Conservation (phyloP, 2,329 filamentous ascomycete genomes). For the Domatiomyces catenatus region DNA sequence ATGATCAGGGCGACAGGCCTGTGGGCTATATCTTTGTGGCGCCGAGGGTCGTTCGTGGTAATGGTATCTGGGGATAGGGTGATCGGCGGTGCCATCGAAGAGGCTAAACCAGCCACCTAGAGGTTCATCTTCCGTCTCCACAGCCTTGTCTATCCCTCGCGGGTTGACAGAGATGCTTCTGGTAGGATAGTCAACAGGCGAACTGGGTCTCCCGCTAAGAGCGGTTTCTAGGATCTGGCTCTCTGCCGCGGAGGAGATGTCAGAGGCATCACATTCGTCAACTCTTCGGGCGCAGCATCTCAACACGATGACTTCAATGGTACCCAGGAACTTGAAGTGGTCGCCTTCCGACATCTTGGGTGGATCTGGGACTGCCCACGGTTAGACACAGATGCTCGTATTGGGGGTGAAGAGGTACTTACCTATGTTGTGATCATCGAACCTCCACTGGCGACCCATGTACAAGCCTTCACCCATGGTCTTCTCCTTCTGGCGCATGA, state of each 20-base stretch:
- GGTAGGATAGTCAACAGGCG: neutral
- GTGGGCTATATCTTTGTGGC: constrained; percentile 1
- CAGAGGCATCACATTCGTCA: constrained; percentile 3
- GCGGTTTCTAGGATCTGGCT: constrained; percentile 7
- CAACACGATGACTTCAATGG: constrained; percentile 20
- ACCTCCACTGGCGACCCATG: constrained; percentile 38
- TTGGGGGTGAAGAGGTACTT: constrained; percentile 7
- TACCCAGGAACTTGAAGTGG: constrained; percentile 19
- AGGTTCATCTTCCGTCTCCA: neutral
- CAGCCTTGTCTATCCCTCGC: neutral
- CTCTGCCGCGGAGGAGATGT: constrained; percentile 13
- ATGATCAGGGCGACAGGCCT: neutral
- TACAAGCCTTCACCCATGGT: constrained; percentile 31
- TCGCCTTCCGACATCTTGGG: constrained; percentile 1
- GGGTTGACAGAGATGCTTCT: neutral
- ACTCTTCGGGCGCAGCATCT: constrained; percentile 13
- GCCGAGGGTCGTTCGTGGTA: constrained; percentile 4
- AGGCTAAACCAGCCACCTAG: constrained; percentile 5
- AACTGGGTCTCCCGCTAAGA: neutral
- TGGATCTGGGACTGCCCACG: neutral
- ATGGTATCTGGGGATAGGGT: constrained; percentile 3
- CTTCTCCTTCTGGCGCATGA: constrained; percentile 40
- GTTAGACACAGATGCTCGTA: neutral
- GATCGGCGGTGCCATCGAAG: constrained; percentile 11
- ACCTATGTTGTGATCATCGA: constrained; percentile 36